Evolutionary conservation across 1,284 basidiomycete genomes (phyloP), one percentile per base, ranked within the genome.

Genomic region (Rhodotorula mucilaginosa): DNA sequence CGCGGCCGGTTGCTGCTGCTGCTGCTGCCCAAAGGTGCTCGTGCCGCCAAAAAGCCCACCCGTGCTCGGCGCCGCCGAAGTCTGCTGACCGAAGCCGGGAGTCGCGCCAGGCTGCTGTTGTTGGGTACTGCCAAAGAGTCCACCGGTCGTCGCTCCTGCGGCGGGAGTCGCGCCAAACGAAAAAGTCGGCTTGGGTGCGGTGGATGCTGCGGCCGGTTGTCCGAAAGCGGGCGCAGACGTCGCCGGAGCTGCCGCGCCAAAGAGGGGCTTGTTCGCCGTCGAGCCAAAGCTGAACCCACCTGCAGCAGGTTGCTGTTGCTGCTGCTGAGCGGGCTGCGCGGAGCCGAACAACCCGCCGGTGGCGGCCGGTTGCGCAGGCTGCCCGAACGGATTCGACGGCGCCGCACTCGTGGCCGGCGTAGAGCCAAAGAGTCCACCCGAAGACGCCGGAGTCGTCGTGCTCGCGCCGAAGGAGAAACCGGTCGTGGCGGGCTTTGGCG

Each of bases 21-120:
- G 73, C 7, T 75, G 78, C 68, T 79, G 77, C 1, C 86, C 86
- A 71, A 87, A 85, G 70, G 70, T 61, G 72, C 64, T 51, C 62
- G 64, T 62, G 54, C 61, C 49, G 66, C 71, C 67, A 61, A 61
- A 66, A 21, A 75, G 70, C 39, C 67, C 68, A 58, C 68, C 68
- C 7, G 65, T 68, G 4, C 70, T 49, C 5, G 70, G 69, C 21
- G 70, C 64, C 10, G 71, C 61, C 2, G 68, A 39, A 19, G 69
- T 52, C 44, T 56, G 62, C n/a, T 66, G 48, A n/a, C 66, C 64
- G 57, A 65, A 71, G 3, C 64, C 67, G 7, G 63, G 64, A 0
- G 68, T 21, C 0, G 64, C 60, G 21, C 64, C 56, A 71, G 57
- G 73, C 72, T 44, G 63, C 58, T 56, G 57, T 44, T 51, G 54